A percentile compares a stretch with the other conserved stretches of the same genome.
Conservation (phyloP, 2,329 filamentous ascomycete species). For the Calonectria fujianensis region DNA sequence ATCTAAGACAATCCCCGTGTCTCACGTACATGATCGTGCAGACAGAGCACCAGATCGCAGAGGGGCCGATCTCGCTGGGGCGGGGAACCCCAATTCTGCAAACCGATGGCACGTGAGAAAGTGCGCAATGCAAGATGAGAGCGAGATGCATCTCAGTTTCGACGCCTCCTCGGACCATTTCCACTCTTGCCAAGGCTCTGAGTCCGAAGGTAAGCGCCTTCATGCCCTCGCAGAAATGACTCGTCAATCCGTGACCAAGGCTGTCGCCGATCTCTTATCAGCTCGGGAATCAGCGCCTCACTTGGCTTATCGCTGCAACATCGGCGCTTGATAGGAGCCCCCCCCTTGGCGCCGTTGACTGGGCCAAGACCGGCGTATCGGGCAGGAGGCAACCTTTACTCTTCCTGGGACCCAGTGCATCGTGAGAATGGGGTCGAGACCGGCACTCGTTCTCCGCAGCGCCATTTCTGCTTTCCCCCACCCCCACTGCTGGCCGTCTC, state of each 20-base stretch:
- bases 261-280: constrained; percentile 14
- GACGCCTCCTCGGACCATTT: not conserved
- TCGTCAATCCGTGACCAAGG: constrained; percentile 13
- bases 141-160: not conserved
- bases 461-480: constrained; percentile 20
- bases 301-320: constrained; percentile 28
- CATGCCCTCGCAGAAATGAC: constrained; percentile 11
- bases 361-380: not conserved
- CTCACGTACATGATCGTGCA: constrained; percentile 10
- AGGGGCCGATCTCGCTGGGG: constrained; percentile 1
- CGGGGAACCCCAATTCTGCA: constrained; percentile 1
- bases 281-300: not conserved
- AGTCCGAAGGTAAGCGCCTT: constrained; percentile 22
- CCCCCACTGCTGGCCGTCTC: constrained; percentile 35
- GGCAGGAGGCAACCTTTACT: constrained; percentile 23
- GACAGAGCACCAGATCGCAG: not conserved
- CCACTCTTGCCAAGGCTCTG: constrained; percentile 2
- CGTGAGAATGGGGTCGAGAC: constrained; percentile 23
- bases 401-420: constrained; percentile 8
- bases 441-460: constrained; percentile 6
- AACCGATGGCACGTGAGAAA: not conserved
- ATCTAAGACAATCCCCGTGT: not conserved
- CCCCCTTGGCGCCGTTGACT: not conserved
- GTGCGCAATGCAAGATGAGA: constrained; percentile 1
- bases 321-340: constrained; percentile 10